These are phyloP conservation scores for Hypholoma fasciculare DNA, from an alignment of 768 basidiomycete species.

Conservation along the genomic window DNA sequence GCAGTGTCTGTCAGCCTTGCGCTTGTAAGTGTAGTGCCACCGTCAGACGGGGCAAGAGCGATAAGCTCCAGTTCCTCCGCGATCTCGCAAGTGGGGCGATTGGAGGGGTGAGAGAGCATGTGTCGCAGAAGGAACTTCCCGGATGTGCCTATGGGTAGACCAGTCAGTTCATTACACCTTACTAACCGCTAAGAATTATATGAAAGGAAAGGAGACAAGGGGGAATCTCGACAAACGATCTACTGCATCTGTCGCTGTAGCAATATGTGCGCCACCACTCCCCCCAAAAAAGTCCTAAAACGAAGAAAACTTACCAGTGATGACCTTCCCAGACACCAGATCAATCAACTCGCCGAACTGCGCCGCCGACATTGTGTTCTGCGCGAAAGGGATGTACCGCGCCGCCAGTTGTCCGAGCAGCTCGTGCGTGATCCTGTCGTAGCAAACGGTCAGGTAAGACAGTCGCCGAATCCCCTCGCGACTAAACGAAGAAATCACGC, in stretches of 20 bases:
- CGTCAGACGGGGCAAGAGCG: slow-evolving; percentile 29
- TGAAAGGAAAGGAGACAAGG: neutral
- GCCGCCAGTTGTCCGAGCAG: slow-evolving; percentile 76
- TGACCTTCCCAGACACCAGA: slow-evolving; percentile 58
- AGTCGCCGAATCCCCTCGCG: neutral
- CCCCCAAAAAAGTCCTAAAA: neutral
- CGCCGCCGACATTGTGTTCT: slow-evolving; percentile 57
- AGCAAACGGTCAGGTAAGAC: neutral
- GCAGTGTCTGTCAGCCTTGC: slow-evolving; percentile 10
- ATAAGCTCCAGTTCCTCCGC: slow-evolving; percentile 50
- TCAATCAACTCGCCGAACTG: slow-evolving; percentile 81
- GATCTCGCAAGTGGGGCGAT: slow-evolving; percentile 37
- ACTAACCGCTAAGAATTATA: neutral
- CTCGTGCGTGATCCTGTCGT: slow-evolving; percentile 76
- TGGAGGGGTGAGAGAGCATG: slow-evolving; percentile 52
- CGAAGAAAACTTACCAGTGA: slow-evolving; percentile 60
- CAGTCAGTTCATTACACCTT: neutral
- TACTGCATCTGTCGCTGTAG: neutral
- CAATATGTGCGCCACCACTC: neutral
- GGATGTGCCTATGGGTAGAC: slow-evolving; percentile 58
- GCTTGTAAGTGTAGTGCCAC: slow-evolving; percentile 1
- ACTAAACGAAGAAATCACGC: neutral
- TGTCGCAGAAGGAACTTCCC: slow-evolving; percentile 77
- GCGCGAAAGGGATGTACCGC: slow-evolving; percentile 50
- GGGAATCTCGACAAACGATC: too few relatives aligned